These are phyloP conservation scores for Cryphonectria radicalis DNA, from an alignment of 2,329 filamentous ascomycete genomes.

Conservation along the genomic window DNA sequence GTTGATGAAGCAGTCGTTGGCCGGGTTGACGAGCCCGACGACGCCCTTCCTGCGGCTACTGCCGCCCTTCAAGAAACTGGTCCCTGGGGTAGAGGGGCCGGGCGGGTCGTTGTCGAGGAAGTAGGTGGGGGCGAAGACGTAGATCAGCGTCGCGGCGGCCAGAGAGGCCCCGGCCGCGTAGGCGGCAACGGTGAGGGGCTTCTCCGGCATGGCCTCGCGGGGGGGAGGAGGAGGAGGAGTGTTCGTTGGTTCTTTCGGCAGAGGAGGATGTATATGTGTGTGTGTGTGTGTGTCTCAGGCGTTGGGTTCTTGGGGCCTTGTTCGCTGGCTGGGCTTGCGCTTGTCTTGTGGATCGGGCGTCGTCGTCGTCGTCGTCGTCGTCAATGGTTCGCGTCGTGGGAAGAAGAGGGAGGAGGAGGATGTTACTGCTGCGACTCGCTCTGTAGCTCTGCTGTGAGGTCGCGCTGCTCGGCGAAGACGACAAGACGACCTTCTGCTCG, in stretches of 20 bases:
- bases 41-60: conserved; percentile 76
- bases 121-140: conserved; percentile 97
- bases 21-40: conserved; percentile 85
- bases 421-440: background rate
- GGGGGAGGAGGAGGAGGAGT: background rate
- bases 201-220: conserved; percentile 70
- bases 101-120: conserved; percentile 84
- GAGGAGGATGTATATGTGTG: background rate
- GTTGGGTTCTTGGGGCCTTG: background rate
- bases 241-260: background rate
- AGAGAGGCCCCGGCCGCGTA: conserved; percentile 96
- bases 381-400: background rate
- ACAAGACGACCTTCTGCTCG: conserved; percentile 4
- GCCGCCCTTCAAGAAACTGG: conserved; percentile 33
- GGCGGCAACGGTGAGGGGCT: conserved; percentile 79
- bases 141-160: conserved; percentile 91
- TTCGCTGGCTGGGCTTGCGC: background rate
- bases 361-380: conserved; percentile 14
- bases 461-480: background rate
- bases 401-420: background rate
- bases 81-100: conserved; percentile 40
- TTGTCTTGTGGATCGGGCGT: background rate
- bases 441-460: background rate
- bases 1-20: conserved; percentile 98
- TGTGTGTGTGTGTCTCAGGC: background rate